Conservation (phyloP, 768 basidiomycete genomes). For the Mrakia blollopis region DNA sequence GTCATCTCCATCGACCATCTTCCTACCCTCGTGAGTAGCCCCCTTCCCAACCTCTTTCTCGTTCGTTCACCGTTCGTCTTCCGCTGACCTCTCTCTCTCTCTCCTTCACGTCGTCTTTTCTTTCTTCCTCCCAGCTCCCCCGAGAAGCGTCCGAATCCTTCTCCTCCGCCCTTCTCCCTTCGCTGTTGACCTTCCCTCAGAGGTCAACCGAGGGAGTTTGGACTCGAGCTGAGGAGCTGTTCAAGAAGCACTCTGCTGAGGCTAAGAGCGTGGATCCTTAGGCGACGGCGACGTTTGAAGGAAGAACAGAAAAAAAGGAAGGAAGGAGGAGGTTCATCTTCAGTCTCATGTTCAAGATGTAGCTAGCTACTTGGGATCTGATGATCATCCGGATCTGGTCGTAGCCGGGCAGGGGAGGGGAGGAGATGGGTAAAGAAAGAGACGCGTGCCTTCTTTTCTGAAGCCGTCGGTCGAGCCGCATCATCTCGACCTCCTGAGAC, state of each 20-base stretch:
- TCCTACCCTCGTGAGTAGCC: constrained; percentile 64
- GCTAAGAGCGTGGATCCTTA: constrained; percentile 45
- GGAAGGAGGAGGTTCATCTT: background rate
- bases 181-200: constrained; percentile 69
- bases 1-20: constrained; percentile 96
- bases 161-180: constrained; percentile 77
- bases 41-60: background rate
- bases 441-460: too few species aligned
- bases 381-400: too few species aligned
- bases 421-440: too few species aligned
- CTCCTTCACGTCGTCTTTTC: background rate
- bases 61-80: background rate
- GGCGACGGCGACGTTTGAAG: background rate
- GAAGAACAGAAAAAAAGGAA: background rate
- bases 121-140: constrained; percentile 53
- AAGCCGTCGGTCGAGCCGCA: too few species aligned
- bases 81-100: background rate
- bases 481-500: too few species aligned
- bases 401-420: too few species aligned
- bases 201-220: constrained; percentile 68
- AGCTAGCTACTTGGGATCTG: too few species aligned
- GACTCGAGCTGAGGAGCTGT: constrained; percentile 80
- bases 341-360: too few species aligned
- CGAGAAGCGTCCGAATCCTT: constrained; percentile 97
- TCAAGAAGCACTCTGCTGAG: constrained; percentile 60